Evolutionary conservation across 2,329 filamentous ascomycete species (phyloP), one percentile per base, ranked within the genome.

Genomic region (Botryotinia narcissicola): DNA sequence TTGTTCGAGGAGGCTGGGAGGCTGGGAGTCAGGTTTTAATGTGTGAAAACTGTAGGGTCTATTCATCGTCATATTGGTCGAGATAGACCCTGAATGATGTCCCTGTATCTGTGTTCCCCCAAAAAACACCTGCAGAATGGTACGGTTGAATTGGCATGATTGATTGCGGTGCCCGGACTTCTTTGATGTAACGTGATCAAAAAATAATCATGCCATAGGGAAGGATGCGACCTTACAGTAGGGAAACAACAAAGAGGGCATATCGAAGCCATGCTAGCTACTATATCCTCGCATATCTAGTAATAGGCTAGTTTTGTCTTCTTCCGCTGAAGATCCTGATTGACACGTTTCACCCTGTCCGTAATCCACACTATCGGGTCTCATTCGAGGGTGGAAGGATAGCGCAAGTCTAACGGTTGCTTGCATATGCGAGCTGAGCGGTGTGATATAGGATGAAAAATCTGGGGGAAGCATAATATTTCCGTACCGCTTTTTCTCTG

Each of bases 311-410:
- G 70, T 68, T 57, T 71, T 46, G 59, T 69, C 63, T 70, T 63
- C 73, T 44, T 71, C 66, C 70, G 74, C 75, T 76, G 73, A 69
- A 74, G 75, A 75, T 77, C 75, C 61, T 72, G 74, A 75, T 74
- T 73, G 72, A 68, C 72, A 73, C 70, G 76, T 77, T 78, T 77
- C 75, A 77, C 60, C 62, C 51, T 75, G 57, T 72, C 68, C 74
- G 66, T 42, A 72, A 72, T 54, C 75, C 75, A 74, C 74, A 72
- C 69, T 69, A 70, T 68, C 73, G 77, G 76, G 73, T 77, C 74
- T 75, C 62, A 67, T 48, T 73, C 66, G 44, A 73, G 44, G 44
- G 32, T 44, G 57, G 48, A 51, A 60, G 66, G 57, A 57, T 57
- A 71, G n/a, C 57, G 37, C 29, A 67, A 42, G 61, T 64, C 37